A percentile compares a stretch with the other conserved stretches of the same genome.
phyloP scores from a whole-genome alignment of 495 filamentous ascomycete genomes.

The Cudoniella acicularis region DNA sequence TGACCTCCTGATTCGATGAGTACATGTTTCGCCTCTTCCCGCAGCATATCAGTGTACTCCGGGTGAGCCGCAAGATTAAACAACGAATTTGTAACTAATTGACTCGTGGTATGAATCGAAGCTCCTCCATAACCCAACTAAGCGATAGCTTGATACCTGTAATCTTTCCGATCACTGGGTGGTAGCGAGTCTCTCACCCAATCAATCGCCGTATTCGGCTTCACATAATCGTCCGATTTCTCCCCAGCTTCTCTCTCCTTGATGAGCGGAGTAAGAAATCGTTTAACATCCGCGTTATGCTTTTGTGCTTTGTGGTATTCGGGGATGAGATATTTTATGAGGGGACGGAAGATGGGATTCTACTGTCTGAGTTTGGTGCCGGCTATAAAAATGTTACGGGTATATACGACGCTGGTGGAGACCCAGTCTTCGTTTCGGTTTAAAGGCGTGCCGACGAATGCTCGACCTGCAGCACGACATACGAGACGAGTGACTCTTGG shows the following conservation, averaged over 20 bases:
- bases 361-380: neutral
- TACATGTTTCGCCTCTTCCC: slow-evolving; percentile 42
- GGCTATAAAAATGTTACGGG: neutral
- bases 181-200: slow-evolving; percentile 20
- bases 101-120: neutral
- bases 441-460: neutral
- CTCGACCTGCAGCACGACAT: neutral
- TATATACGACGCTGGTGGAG: neutral
- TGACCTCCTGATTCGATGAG: neutral
- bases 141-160: neutral
- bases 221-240: slow-evolving; percentile 15
- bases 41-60: slow-evolving; percentile 42
- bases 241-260: slow-evolving; percentile 13
- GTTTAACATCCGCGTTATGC: slow-evolving; percentile 3
- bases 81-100: slow-evolving; percentile 11
- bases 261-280: slow-evolving; percentile 23
- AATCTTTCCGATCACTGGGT: neutral
- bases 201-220: slow-evolving; percentile 29
- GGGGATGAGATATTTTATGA: slow-evolving; percentile 15
- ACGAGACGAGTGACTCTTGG: neutral
- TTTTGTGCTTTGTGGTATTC: slow-evolving; percentile 4
- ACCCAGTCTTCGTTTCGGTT: neutral
- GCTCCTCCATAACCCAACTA: neutral
- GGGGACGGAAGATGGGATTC: neutral
- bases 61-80: slow-evolving; percentile 45